phyloP scores from a whole-genome alignment of 306 rosid species.

The Glycine tomentella region DNA sequence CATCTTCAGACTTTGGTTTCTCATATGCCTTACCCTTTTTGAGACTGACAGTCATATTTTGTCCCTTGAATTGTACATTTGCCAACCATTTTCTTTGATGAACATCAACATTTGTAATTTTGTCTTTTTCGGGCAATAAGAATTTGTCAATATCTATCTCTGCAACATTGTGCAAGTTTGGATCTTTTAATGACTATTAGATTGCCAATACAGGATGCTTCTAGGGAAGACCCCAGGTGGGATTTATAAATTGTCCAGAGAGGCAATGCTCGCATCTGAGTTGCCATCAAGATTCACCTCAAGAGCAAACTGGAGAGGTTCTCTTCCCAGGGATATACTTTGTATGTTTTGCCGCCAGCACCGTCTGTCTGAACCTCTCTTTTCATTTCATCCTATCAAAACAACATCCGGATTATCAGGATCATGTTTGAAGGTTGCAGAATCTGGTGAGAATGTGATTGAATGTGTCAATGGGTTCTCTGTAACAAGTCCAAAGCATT shows the following conservation, averaged over 20 bases:
- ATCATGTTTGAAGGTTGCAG: slow-evolving; percentile 60
- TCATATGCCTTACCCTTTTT: neutral
- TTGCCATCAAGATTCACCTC: slow-evolving; percentile 75
- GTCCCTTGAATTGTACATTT: slow-evolving; percentile 39
- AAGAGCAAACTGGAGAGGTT: slow-evolving; percentile 89
- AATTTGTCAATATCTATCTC: slow-evolving; percentile 18
- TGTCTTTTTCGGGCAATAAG: neutral
- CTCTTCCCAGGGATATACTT: slow-evolving; percentile 83
- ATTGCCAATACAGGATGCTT: slow-evolving; percentile 74
- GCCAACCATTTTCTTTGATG: slow-evolving; percentile 2
- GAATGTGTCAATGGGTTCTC: slow-evolving; percentile 50
- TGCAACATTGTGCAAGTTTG: slow-evolving; percentile 29
- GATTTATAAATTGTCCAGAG: slow-evolving; percentile 87
- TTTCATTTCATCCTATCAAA: slow-evolving; percentile 56
- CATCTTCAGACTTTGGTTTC: slow-evolving; percentile 11
- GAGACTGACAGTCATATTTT: neutral
- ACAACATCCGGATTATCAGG: slow-evolving; percentile 56
- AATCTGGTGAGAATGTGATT: slow-evolving; percentile 49
- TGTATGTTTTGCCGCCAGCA: slow-evolving; percentile 88
- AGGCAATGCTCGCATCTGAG: slow-evolving; percentile 74
- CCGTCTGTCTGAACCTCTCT: slow-evolving; percentile 75
- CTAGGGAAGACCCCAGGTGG: slow-evolving; percentile 87
- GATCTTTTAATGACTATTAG: slow-evolving; percentile 47
- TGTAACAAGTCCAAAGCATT: slow-evolving; percentile 50
- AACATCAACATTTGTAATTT: slow-evolving; percentile 18